phyloP scores from a whole-genome alignment of 2,329 filamentous ascomycete genomes.

The Nemania serpens region DNA sequence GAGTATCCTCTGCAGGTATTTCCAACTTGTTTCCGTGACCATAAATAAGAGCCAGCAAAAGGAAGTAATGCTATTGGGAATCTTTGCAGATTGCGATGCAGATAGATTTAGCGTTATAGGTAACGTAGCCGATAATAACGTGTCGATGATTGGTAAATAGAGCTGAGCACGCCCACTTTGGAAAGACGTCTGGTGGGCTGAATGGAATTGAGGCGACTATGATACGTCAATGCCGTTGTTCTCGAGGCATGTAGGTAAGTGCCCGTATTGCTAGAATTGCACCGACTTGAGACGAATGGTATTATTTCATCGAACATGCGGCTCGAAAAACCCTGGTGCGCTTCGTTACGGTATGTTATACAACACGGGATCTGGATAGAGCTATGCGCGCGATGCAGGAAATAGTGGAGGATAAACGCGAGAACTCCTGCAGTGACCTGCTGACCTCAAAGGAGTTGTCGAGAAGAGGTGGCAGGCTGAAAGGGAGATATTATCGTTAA shows the following conservation, averaged over 20 bases:
- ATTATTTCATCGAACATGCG: conserved; percentile 11
- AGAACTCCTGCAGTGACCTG: conserved; percentile 77
- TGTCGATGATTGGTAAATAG: not conserved
- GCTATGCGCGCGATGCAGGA: no score
- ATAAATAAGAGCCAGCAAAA: no score
- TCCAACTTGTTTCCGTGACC: no score
- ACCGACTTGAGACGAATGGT: not conserved
- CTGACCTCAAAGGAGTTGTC: conserved; percentile 76
- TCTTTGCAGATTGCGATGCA: no score
- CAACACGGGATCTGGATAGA: not conserved
- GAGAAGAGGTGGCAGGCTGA: conserved; percentile 38
- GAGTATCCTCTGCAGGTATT: no score
- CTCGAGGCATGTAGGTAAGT: conserved; percentile 8
- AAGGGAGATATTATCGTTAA: conserved; percentile 38
- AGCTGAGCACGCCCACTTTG: not conserved
- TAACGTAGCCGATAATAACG: not conserved
- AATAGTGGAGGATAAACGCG: conserved; percentile 34
- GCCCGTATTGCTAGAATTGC: not conserved
- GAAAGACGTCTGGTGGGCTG: not conserved
- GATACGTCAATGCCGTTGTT: conserved; percentile 4
- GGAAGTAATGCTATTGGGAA: no score
- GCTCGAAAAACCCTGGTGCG: conserved; percentile 3
- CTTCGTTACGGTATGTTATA: not conserved
- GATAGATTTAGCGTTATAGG: no score
- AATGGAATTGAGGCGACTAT: conserved; percentile 1